Percentiles rank a stretch among this genome's conserved stretches.
Evolutionary conservation across 2,329 filamentous ascomycete species (phyloP).

Genomic region (Cucurbitaria berberidis): DNA sequence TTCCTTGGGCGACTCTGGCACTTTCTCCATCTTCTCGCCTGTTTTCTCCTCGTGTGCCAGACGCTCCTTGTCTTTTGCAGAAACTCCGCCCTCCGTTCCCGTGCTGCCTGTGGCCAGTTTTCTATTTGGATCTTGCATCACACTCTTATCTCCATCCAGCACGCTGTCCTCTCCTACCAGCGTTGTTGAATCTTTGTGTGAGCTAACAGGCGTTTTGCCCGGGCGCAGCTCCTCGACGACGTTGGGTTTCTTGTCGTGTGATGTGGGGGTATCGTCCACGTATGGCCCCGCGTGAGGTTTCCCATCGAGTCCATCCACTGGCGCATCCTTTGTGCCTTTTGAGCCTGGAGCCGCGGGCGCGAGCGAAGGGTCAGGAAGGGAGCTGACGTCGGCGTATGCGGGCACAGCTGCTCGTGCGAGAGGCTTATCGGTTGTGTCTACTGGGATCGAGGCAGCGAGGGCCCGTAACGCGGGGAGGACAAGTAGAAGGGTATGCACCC

Average conservation of each 20-base stretch:
- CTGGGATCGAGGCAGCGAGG: conserved; percentile 57
- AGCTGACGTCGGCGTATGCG: conserved; percentile 28
- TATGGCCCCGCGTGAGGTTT: conserved; percentile 89
- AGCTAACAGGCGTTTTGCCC: conserved; percentile 34
- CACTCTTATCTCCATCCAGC: conserved; percentile 69
- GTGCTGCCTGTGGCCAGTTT: conserved; percentile 81
- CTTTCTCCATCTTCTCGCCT: conserved; percentile 71
- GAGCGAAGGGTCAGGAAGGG: conserved; percentile 27
- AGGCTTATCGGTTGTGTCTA: conserved; percentile 35
- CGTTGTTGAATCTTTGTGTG: conserved; percentile 35
- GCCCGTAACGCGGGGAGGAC: conserved; percentile 67
- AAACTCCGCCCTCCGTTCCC: conserved; percentile 88
- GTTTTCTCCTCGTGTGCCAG: conserved; percentile 71
- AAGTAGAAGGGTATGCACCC: conserved; percentile 56
- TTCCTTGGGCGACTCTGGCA: conserved; percentile 84
- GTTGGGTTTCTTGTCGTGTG: conserved; percentile 39
- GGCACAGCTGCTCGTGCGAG: conserved; percentile 41
- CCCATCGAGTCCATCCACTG: conserved; percentile 90
- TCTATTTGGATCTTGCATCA: conserved; percentile 89
- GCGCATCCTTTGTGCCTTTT: conserved; percentile 76
- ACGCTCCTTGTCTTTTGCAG: conserved; percentile 80
- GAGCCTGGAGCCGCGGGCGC: conserved; percentile 29
- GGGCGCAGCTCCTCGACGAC: conserved; percentile 49
- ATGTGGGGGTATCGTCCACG: conserved; percentile 60
- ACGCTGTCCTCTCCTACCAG: conserved; percentile 49